Evolutionary conservation across 2,329 filamentous ascomycete species (phyloP).

Genomic region (Calonectria leucothoes): DNA sequence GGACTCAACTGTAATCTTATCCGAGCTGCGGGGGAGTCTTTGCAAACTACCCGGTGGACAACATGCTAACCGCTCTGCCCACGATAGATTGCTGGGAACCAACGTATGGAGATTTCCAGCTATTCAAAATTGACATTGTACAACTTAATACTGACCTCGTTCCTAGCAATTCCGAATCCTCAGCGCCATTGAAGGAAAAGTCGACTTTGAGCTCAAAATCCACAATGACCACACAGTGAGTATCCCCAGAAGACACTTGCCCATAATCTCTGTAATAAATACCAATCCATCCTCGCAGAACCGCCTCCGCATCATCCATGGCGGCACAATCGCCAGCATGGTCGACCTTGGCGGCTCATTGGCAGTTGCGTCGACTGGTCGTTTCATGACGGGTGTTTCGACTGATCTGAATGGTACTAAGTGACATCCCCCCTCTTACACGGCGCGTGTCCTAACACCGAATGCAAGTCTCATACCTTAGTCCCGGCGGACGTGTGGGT

Average conservation of each 20-base stretch:
- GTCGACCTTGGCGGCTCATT: conserved; percentile 75
- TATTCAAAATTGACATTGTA: background rate
- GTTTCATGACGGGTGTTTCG: conserved; percentile 73
- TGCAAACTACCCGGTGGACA: background rate
- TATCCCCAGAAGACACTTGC: background rate
- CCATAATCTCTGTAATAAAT: background rate
- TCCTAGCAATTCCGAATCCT: conserved; percentile 72
- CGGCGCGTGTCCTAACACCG: conserved; percentile 14
- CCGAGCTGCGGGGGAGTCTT: background rate
- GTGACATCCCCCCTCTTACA: rapidly evolving
- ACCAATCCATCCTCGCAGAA: conserved; percentile 62
- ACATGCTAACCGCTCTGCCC: background rate
- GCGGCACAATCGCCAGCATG: conserved; percentile 82
- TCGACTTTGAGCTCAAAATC: conserved; percentile 82
- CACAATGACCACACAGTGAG: conserved; percentile 79
- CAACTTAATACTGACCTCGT: background rate
- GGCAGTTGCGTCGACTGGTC: conserved; percentile 72
- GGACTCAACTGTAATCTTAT: background rate
- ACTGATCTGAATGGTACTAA: conserved; percentile 71
- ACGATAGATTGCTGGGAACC: conserved; percentile 43
- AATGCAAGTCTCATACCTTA: conserved; percentile 70
- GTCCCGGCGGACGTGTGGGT: conserved; percentile 66
- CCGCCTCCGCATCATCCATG: conserved; percentile 80
- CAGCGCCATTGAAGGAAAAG: conserved; percentile 72
- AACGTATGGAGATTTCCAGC: conserved; percentile 30